Base-by-base conservation (phyloP, 345 rosid species). In the Cardamine resedifolia region DNA sequence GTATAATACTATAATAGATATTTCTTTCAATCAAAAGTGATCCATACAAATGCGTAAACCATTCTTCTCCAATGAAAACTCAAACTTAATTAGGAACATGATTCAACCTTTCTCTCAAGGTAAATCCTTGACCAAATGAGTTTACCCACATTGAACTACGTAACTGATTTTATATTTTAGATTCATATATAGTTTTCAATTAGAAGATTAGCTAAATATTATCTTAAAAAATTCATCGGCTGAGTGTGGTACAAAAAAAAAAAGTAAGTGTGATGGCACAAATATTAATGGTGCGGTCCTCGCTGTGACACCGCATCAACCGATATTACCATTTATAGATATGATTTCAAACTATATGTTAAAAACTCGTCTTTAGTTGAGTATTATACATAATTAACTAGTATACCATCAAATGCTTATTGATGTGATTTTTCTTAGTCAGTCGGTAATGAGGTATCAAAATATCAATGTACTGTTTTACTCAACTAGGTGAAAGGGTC, bases 41-140 rank as follows among this genome's bases (percentile, higher is more conserved):
- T 38, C 16, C 49, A 73, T 55, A 51, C 43, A 53, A 39, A 51
- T 57, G 10, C 23, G 24, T 57, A 53, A 16, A 55, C 10, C 9
- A 16, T 24, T 66, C 26, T 10, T n/a, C 19, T 23, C 70, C 23
- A 10, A 8, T 36, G 60, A 51, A 34, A 33, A 36, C 24, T 51
- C 1, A 41, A 68, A 30, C 21, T 56, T 41, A 68, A n/a, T n/a
- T n/a, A n/a, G 10, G 64, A 41, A 53, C 63, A 68, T 49, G 43
- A 12, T 24, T 34, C 15, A 38, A 38, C n/a, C 43, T 38, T 26
- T 26, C 41, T 38, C 19, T 48, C 38, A 38, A 36, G 51, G 23
- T 26, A 36, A 24, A 59, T 10, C 36, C n/a, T 57, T 45, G 16
- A 58, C 65, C 8, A 48, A 20, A 58, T 45, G 57, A 45, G 45